Base-by-base conservation (phyloP, 1,284 basidiomycete genomes). In the Anthracocystis walkeri region DNA sequence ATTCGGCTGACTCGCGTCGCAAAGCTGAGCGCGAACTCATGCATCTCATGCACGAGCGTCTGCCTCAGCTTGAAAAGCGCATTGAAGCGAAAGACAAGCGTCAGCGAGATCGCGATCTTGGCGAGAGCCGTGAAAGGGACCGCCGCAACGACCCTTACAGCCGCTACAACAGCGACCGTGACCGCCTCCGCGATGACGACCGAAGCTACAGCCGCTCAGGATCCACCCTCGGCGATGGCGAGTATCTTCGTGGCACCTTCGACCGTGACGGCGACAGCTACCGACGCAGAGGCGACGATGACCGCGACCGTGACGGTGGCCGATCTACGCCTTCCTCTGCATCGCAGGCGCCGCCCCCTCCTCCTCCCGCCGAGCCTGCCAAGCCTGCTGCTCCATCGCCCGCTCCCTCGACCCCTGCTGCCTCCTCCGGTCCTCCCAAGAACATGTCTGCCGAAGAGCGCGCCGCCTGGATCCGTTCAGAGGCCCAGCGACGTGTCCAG, bases 11-110 rank as follows among this genome's bases (percentile, higher is more conserved):
- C 85, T 93, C 96, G 66, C 89, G 92, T 57, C 88, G 97, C 35
- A 90, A 91, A 81, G 89, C 97, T 23, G 97, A 99, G 86, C 89
- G 97, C 42, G 94, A 98, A 80, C 87, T 98, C 42, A 86, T 97
- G 75, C 89, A 89, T 61, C 87, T 99, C 53, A 90, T 93, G 90
- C 94, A 98, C 81, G 94, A 97, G 84, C 90, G 92, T 60, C 88
- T 99, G 3, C 97, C 96, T 0, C 93, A 93, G 74, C 89, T 99
- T 14, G 95, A 98, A 86, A 89, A 91, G 81, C 91, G 91, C 81
- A 90, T 97, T 67, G 90, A 93, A 81, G 91, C 91, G 25, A 87
- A 93, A 49, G 93, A 96, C 56, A 90, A 91, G 70, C 88, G 91
- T 69, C 87, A 93, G 49, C 91, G 93, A 49, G 92, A 92, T 88